Evolutionary conservation across 1,284 basidiomycete genomes (phyloP).

Genomic region (Moesziomyces sp.): DNA sequence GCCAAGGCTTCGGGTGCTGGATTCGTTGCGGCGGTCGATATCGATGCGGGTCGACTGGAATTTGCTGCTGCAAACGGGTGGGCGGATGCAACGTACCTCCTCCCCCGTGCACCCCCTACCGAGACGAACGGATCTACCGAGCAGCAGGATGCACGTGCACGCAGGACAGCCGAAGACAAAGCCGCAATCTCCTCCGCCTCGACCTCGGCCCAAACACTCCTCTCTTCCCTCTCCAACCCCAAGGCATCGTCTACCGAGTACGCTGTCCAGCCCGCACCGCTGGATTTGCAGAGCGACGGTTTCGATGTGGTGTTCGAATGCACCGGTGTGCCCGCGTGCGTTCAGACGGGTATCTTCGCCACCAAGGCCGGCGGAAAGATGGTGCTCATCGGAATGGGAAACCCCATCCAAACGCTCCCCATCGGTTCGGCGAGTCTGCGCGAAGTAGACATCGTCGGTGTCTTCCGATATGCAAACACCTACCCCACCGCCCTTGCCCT

Average conservation of each 20-base stretch:
- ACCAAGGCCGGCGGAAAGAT: conserved; percentile 86
- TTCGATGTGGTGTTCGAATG: conserved; percentile 95
- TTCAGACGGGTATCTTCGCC: conserved; percentile 68
- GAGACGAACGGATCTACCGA: conserved; percentile 4
- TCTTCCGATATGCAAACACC: conserved; percentile 81
- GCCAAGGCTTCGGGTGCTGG: conserved; percentile 60
- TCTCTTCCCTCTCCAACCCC: background rate
- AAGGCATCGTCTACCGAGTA: conserved; percentile 6
- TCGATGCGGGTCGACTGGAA: conserved; percentile 40
- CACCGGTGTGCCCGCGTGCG: conserved; percentile 82
- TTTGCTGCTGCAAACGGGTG: conserved; percentile 71
- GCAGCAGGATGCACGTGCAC: conserved; percentile 71
- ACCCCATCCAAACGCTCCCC: conserved; percentile 78
- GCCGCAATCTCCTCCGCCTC: conserved; percentile 66
- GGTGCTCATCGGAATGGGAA: conserved; percentile 94
- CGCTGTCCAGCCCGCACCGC: conserved; percentile 21
- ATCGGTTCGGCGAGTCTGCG: conserved; percentile 82
- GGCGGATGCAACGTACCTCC: conserved; percentile 77
- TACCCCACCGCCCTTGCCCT: conserved; percentile 78
- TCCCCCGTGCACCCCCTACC: conserved; percentile 72
- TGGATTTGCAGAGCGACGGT: conserved; percentile 69
- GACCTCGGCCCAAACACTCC: conserved; percentile 69
- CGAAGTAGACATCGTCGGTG: conserved; percentile 92
- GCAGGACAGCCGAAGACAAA: conserved; percentile 73
- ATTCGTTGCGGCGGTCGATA: conserved; percentile 54